Evolutionary conservation across 1,284 basidiomycete species (phyloP).

Genomic region (Stygiomarasmius scandens): DNA sequence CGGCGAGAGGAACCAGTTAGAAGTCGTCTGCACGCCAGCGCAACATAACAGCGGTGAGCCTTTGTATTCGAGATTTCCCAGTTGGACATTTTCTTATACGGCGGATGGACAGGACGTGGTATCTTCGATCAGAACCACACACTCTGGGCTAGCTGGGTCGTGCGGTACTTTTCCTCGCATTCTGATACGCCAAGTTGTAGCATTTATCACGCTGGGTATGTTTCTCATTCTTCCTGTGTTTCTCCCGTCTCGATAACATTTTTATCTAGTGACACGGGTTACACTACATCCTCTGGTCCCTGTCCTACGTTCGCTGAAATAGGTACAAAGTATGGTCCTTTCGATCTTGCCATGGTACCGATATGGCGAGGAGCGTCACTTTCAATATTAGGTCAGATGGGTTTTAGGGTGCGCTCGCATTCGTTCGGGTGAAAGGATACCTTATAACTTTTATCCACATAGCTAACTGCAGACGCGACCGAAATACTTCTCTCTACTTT

Average conservation of each 20-base stretch:
- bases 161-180: not conserved
- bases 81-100: not conserved
- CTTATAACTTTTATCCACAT: too few species aligned
- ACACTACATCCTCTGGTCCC: not conserved
- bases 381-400: not conserved
- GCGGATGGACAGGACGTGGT: not conserved
- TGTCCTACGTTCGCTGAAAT: not conserved
- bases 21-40: not conserved
- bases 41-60: not conserved
- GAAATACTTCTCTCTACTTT: slow-evolving; percentile 26
- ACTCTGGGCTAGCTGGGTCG: not conserved
- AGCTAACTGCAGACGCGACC: not conserved
- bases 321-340: not conserved
- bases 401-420: not conserved
- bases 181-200: not conserved
- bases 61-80: not conserved
- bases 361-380: not conserved
- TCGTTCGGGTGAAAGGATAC: too few species aligned
- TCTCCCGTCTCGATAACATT: not conserved
- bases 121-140: not conserved
- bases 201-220: not conserved
- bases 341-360: not conserved
- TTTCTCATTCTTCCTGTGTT: not conserved
- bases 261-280: not conserved
- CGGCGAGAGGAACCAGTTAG: not conserved